Conservation (phyloP, 495 filamentous ascomycete species). For the Tuber borchii region DNA sequence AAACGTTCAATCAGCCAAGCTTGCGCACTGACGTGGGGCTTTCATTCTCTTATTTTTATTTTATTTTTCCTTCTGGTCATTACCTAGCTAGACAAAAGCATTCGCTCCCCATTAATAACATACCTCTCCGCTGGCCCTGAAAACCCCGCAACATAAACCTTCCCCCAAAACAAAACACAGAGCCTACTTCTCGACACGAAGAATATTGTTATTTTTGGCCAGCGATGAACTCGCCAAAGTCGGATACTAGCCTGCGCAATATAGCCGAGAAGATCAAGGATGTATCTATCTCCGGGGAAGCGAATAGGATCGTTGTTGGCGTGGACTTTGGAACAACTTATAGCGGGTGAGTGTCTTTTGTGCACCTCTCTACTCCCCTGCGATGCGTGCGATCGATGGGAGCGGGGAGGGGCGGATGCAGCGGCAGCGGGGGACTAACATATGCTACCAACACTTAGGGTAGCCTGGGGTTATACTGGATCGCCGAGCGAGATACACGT, state of each 20-base stretch:
- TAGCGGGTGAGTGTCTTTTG: constrained; percentile 51
- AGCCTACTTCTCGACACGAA: constrained; percentile 7
- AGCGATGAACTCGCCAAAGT: constrained; percentile 22
- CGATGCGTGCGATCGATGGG: background rate
- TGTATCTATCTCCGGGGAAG: constrained; percentile 33
- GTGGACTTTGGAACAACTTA: constrained; percentile 68
- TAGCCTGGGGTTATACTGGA: constrained; percentile 39
- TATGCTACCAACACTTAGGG: constrained; percentile 13
- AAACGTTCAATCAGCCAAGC: constrained; percentile 19
- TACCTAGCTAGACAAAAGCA: constrained; percentile 18
- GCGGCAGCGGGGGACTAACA: background rate
- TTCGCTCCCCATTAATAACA: constrained; percentile 20
- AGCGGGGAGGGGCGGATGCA: background rate
- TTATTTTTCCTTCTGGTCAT: constrained; percentile 18
- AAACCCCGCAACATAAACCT: constrained; percentile 28
- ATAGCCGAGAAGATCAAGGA: constrained; percentile 32
- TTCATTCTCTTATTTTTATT: constrained; percentile 18
- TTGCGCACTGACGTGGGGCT: constrained; percentile 18
- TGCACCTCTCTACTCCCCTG: background rate
- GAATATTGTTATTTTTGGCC: constrained; percentile 1
- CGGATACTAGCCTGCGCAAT: constrained; percentile 25
- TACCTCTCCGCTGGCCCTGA: background rate
- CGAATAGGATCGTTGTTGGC: constrained; percentile 55
- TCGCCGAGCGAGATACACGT: constrained; percentile 37
- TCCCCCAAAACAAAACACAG: constrained; percentile 17